Conservation (phyloP, 306 rosid genomes). For the Prosopis cineraria region DNA sequence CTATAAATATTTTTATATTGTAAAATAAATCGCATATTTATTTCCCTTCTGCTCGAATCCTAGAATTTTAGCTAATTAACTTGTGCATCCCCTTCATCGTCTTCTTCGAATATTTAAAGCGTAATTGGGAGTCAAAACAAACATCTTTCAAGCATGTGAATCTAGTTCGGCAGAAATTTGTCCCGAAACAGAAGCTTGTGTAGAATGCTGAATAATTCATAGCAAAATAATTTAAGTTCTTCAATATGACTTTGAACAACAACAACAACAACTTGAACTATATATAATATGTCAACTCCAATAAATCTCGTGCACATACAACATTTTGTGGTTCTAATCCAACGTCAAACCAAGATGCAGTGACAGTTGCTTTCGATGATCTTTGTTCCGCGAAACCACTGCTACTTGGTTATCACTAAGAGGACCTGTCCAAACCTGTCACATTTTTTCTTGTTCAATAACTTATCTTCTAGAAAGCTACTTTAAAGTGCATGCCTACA, state of each 20-base stretch:
- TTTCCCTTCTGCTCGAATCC: conserved; percentile 5
- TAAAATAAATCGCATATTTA: background rate
- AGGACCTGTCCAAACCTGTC: conserved; percentile 85
- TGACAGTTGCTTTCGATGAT: conserved; percentile 49
- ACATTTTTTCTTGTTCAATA: no score
- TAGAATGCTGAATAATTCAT: conserved; percentile 60
- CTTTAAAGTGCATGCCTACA: no score
- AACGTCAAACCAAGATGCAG: conserved; percentile 65
- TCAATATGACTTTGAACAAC: background rate
- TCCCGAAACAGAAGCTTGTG: conserved; percentile 34
- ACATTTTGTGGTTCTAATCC: conserved; percentile 47
- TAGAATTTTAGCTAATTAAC: background rate
- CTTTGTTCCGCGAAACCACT: no score
- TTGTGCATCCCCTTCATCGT: background rate
- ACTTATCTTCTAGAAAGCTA: no score
- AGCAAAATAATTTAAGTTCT: background rate
- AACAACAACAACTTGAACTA: no score
- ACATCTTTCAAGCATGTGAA: conserved; percentile 76
- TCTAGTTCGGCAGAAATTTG: conserved; percentile 47
- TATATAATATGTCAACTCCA: conserved; percentile 58
- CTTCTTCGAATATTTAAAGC: background rate
- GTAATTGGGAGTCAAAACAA: conserved; percentile 47
- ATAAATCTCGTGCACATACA: conserved; percentile 59
- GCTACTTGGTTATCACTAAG: conserved; percentile 52
- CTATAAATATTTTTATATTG: background rate